Evolutionary conservation across 345 rosid genomes (phyloP).

Genomic region (Adansonia digitata): DNA sequence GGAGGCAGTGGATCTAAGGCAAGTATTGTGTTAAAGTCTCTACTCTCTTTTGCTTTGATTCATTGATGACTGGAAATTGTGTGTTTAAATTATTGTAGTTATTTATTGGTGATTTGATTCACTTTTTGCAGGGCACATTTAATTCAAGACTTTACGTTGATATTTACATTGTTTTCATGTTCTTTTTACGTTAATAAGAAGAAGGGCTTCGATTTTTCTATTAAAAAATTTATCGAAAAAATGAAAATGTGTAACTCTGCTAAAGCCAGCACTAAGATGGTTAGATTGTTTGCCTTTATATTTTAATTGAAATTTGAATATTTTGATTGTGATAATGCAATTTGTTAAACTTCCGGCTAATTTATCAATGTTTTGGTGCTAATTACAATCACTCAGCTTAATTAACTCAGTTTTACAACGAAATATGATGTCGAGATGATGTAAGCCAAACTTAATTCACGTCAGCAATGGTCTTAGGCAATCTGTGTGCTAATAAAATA

Average conservation of each 20-base stretch:
- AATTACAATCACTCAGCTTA: neutral
- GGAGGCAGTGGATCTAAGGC: constrained; percentile 67
- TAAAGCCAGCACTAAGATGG: neutral
- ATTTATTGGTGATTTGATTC: neutral
- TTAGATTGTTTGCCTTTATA: neutral
- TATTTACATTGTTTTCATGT: neutral
- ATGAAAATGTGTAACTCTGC: neutral
- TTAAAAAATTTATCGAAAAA: neutral
- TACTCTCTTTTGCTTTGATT: neutral
- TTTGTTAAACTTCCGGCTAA: neutral
- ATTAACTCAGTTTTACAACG: neutral
- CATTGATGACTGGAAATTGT: neutral
- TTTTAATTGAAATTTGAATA: neutral
- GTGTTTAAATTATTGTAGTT: neutral
- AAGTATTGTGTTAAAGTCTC: neutral
- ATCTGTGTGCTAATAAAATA: neutral
- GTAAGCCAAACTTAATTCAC: neutral
- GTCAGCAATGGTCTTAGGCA: neutral
- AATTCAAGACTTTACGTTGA: neutral
- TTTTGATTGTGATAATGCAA: neutral
- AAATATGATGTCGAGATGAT: neutral
- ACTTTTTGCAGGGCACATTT: neutral
- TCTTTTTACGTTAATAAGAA: neutral
- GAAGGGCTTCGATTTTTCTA: neutral
- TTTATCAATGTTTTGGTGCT: neutral